phyloP scores from a whole-genome alignment of 2,329 filamentous ascomycete genomes.

The Verticillium nonalfalfae region DNA sequence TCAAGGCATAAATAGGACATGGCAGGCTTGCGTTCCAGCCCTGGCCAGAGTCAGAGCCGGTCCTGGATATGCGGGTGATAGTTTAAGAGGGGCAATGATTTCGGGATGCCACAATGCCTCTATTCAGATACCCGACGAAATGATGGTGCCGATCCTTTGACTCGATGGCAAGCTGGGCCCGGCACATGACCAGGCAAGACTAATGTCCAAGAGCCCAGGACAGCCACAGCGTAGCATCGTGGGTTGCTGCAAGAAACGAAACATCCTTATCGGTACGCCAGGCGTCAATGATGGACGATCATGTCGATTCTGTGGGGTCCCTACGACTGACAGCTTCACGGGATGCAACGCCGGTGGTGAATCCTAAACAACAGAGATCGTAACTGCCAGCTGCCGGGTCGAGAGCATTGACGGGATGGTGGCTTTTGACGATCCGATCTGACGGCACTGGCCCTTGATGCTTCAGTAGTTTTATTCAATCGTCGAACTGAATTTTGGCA shows the following conservation, averaged over 20 bases:
- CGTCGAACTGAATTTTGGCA: too few relatives aligned
- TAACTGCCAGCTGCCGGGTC: neutral
- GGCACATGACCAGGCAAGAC: conserved; percentile 6
- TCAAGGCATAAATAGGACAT: neutral
- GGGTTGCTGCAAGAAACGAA: conserved; percentile 1
- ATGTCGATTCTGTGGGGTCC: neutral
- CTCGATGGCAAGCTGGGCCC: conserved; percentile 6
- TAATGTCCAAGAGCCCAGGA: conserved; percentile 1
- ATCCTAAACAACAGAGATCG: neutral
- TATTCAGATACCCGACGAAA: conserved; percentile 12
- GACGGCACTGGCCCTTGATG: neutral
- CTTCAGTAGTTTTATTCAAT: too few relatives aligned
- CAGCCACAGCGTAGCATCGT: conserved; percentile 9
- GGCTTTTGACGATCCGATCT: neutral
- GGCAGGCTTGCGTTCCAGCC: neutral
- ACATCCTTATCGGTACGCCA: neutral
- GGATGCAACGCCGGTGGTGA: neutral
- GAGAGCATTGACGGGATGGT: neutral
- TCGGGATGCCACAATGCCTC: neutral
- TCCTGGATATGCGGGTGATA: neutral
- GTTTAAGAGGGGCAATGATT: neutral
- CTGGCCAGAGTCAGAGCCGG: neutral
- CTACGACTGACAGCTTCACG: neutral
- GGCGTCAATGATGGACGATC: neutral
- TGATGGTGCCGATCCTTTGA: conserved; percentile 11